A percentile compares a stretch with the other conserved stretches of the same genome.
Evolutionary conservation across 2,329 filamentous ascomycete genomes (phyloP).

Genomic region (Venturia aucupariae): DNA sequence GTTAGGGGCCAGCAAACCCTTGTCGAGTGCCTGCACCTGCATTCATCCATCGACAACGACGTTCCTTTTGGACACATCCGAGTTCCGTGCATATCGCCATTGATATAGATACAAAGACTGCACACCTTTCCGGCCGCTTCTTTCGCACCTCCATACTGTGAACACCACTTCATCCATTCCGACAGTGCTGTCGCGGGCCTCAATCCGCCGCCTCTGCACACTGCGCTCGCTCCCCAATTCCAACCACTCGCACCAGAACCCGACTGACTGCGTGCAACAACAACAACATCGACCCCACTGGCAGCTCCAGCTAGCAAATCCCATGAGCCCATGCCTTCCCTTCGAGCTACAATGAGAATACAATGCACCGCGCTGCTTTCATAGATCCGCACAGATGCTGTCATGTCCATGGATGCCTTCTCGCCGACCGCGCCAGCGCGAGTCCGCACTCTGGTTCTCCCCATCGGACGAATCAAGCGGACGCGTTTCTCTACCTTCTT

Average conservation of each 20-base stretch:
- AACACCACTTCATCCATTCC: neutral
- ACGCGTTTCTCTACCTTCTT: slow-evolving; percentile 73
- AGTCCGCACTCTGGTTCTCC: slow-evolving; percentile 78
- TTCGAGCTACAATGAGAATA: neutral
- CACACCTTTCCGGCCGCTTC: neutral
- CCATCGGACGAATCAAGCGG: slow-evolving; percentile 75
- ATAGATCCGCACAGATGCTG: slow-evolving; percentile 7
- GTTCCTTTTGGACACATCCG: neutral
- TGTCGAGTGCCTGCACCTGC: neutral
- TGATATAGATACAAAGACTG: neutral
- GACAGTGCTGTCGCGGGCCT: neutral
- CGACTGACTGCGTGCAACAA: neutral
- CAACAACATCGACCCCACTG: neutral
- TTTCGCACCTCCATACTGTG: neutral
- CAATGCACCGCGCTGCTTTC: neutral
- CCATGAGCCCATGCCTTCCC: neutral
- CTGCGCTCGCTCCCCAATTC: neutral
- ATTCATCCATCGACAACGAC: neutral
- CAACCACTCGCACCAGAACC: neutral
- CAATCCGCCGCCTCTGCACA: neutral
- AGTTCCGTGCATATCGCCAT: neutral
- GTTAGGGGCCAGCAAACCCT: too few species aligned
- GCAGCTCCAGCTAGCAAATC: neutral
- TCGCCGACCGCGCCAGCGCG: slow-evolving; percentile 86
- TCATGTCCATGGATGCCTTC: slow-evolving; percentile 79